A percentile compares a stretch with the other conserved stretches of the same genome.
Evolutionary conservation across 495 filamentous ascomycete genomes (phyloP).

Genomic region (Delitschia confertaspora): DNA sequence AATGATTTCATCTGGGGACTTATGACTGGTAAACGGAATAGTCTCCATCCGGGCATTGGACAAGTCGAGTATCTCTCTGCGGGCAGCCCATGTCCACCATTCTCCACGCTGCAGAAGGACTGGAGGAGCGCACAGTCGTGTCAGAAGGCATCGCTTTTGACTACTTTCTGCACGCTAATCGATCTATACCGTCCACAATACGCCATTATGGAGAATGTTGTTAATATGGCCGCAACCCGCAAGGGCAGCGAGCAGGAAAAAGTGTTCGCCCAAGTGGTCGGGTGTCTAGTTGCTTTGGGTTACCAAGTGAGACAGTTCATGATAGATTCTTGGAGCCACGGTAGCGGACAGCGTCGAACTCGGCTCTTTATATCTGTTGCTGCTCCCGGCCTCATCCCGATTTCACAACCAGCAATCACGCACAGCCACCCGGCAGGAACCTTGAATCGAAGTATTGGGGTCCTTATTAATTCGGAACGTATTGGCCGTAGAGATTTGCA

Average conservation of each 20-base stretch:
- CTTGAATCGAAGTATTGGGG: constrained; percentile 41
- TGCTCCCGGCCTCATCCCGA: constrained; percentile 49
- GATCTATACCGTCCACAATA: constrained; percentile 67
- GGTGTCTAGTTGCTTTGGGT: constrained; percentile 59
- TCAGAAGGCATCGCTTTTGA: constrained; percentile 60
- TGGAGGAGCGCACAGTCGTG: constrained; percentile 41
- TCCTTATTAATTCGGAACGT: constrained; percentile 48
- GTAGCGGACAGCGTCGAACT: constrained; percentile 51
- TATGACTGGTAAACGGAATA: constrained; percentile 41
- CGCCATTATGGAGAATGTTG: constrained; percentile 65
- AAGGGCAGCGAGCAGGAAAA: constrained; percentile 40
- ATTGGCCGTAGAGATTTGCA: constrained; percentile 46
- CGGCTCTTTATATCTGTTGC: constrained; percentile 59
- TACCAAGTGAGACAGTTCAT: constrained; percentile 59
- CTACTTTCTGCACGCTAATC: constrained; percentile 61
- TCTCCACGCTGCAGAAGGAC: constrained; percentile 50
- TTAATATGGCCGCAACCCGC: constrained; percentile 43
- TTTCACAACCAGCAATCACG: constrained; percentile 46
- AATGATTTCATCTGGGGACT: constrained; percentile 55
- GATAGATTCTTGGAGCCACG: constrained; percentile 60
- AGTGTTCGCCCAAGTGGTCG: constrained; percentile 58
- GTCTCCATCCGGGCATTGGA: constrained; percentile 44
- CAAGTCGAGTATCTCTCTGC: constrained; percentile 61
- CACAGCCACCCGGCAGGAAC: constrained; percentile 47
- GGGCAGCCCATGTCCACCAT: constrained; percentile 67